A percentile compares a stretch with the other conserved stretches of the same genome.
Evolutionary conservation across 139 green algal genomes (phyloP).

Genomic region (Nannochloris sp.): DNA sequence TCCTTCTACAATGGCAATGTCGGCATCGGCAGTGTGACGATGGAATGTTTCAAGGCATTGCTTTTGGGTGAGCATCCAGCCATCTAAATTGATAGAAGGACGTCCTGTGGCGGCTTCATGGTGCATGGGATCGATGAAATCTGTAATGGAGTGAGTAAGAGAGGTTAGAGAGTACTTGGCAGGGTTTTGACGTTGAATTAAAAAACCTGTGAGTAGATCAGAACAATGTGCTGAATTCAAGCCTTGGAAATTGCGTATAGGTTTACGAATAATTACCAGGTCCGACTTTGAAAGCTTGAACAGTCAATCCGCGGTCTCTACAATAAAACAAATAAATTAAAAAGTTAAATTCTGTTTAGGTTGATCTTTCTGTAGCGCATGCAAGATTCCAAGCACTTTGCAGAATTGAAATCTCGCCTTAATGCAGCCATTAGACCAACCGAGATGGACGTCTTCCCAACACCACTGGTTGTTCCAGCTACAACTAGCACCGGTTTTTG

Average conservation of each 20-base stretch:
- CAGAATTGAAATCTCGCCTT: conserved; percentile 24
- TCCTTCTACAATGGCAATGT: conserved; percentile 78
- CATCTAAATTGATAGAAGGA: conserved; percentile 74
- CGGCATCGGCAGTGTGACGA: conserved; percentile 32
- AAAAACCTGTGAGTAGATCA: too few relatives aligned
- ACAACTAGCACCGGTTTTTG: conserved; percentile 52
- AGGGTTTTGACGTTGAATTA: too few relatives aligned
- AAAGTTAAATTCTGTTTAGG: too few relatives aligned
- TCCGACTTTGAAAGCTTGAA: conserved; percentile 75
- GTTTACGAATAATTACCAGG: conserved; percentile 48
- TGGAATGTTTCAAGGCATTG: conserved; percentile 38
- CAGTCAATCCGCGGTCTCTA: conserved; percentile 40
- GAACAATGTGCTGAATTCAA: too few relatives aligned
- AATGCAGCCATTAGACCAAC: conserved; percentile 59
- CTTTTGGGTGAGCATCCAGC: conserved; percentile 65
- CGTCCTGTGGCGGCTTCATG: conserved; percentile 59
- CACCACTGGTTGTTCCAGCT: conserved; percentile 60
- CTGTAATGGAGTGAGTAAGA: conserved; percentile 17
- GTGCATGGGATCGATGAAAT: conserved; percentile 66
- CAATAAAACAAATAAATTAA: too few relatives aligned
- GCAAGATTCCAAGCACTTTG: neutral
- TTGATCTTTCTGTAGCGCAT: neutral
- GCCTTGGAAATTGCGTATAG: neutral
- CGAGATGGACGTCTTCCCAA: conserved; percentile 71
- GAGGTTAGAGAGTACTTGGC: neutral